Conservation (phyloP, 352 stramenopile genomes). For the Globisporangium abappressorium region DNA sequence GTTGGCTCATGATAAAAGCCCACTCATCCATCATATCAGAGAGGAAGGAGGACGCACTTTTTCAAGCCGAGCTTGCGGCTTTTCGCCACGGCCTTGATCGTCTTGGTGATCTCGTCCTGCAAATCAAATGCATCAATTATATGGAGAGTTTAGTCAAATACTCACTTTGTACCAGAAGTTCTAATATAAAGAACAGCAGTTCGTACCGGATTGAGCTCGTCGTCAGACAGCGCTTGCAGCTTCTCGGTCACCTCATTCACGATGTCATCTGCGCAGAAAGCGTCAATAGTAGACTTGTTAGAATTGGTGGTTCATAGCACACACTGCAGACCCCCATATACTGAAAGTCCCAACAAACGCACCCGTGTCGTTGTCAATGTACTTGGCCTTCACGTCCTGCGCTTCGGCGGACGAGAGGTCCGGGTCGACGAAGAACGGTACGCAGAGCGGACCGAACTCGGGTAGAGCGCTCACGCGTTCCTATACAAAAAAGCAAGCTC, state of each 20-base stretch:
- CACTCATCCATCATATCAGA: not conserved
- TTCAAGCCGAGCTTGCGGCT: slow-evolving; percentile 76
- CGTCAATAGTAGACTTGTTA: too few species aligned
- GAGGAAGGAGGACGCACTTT: slow-evolving; percentile 40
- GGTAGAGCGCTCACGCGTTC: slow-evolving; percentile 76
- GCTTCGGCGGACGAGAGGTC: slow-evolving; percentile 53
- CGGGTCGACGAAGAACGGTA: slow-evolving; percentile 65
- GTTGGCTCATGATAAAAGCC: not conserved
- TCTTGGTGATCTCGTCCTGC: slow-evolving; percentile 74
- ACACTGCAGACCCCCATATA: too few species aligned
- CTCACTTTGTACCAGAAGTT: not conserved
- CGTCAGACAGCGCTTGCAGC: slow-evolving; percentile 48
- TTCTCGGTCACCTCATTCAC: slow-evolving; percentile 44
- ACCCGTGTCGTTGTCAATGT: slow-evolving; percentile 59
- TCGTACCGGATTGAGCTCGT: slow-evolving; percentile 61
- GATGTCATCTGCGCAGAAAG: slow-evolving; percentile 31
- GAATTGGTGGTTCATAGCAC: too few species aligned
- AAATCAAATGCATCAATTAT: not conserved
- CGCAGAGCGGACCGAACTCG: slow-evolving; percentile 76
- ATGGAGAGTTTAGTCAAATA: not conserved
- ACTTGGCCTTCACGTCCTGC: slow-evolving; percentile 66
- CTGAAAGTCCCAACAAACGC: not conserved
- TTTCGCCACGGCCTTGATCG: slow-evolving; percentile 76
- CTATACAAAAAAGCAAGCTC: slow-evolving; percentile 17
- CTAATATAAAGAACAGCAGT: slow-evolving; percentile 1